phyloP scores from a whole-genome alignment of 1,284 basidiomycete species.

The Apiotrichum gamsii region DNA sequence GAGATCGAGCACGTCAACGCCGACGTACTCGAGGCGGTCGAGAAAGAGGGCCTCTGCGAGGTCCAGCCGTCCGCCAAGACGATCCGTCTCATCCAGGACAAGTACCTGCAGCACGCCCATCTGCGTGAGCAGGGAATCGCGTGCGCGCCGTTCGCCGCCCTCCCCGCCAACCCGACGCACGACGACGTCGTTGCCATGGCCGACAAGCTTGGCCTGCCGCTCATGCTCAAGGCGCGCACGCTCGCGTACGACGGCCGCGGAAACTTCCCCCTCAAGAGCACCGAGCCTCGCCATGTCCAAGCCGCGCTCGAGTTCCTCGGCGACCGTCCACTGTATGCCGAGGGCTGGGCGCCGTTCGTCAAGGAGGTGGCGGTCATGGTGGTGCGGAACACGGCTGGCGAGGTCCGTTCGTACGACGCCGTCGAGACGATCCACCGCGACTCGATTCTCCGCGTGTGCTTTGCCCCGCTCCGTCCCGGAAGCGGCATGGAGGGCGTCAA shows the following conservation, averaged over 20 bases:
- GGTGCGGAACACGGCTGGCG: slow-evolving; percentile 68
- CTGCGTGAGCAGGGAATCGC: slow-evolving; percentile 58
- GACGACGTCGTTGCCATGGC: slow-evolving; percentile 58
- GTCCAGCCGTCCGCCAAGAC: slow-evolving; percentile 83
- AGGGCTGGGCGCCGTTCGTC: slow-evolving; percentile 84
- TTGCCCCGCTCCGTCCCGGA: slow-evolving; percentile 64
- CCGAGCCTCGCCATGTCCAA: slow-evolving; percentile 52
- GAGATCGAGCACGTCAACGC: slow-evolving; percentile 98
- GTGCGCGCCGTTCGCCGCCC: slow-evolving; percentile 64
- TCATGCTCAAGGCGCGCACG: slow-evolving; percentile 95
- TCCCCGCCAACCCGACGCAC: slow-evolving; percentile 45
- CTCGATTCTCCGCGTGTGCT: slow-evolving; percentile 87
- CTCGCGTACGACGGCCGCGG: slow-evolving; percentile 95
- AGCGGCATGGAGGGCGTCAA: slow-evolving; percentile 53
- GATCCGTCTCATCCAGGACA: slow-evolving; percentile 90
- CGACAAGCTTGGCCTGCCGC: slow-evolving; percentile 65
- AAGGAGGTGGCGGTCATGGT: slow-evolving; percentile 98
- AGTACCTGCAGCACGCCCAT: slow-evolving; percentile 81
- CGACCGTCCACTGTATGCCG: slow-evolving; percentile 70
- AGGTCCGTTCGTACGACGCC: slow-evolving; percentile 77
- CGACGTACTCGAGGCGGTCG: slow-evolving; percentile 63
- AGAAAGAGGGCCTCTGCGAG: slow-evolving; percentile 53
- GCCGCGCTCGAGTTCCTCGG: slow-evolving; percentile 64
- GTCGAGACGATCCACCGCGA: slow-evolving; percentile 96
- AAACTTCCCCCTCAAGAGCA: slow-evolving; percentile 68